Conservation (phyloP, 768 basidiomycete genomes). For the Pluteus cervinus region DNA sequence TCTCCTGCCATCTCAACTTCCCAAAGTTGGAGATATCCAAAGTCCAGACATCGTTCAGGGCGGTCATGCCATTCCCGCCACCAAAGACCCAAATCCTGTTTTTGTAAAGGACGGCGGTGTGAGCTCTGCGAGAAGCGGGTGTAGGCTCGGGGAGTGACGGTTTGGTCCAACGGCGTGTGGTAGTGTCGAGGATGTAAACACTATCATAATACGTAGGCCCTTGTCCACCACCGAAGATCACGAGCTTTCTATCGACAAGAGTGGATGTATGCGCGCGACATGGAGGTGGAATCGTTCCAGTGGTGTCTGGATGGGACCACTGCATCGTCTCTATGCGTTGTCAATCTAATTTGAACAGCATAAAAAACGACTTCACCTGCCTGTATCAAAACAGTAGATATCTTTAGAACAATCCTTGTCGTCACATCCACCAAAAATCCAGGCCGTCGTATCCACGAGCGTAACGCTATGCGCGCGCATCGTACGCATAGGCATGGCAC, state of each 20-base stretch:
- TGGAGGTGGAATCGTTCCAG: constrained; percentile 76
- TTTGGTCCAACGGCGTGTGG: constrained; percentile 57
- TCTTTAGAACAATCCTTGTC: constrained; percentile 70
- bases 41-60: constrained; percentile 87
- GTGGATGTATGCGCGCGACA: constrained; percentile 88
- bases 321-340: constrained; percentile 77
- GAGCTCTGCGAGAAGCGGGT: constrained; percentile 77
- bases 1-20: constrained; percentile 32
- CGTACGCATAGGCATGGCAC: constrained; percentile 54
- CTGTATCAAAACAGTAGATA: constrained; percentile 81
- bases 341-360: constrained; percentile 1
- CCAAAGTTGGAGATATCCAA: constrained; percentile 45
- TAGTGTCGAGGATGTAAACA: constrained; percentile 79
- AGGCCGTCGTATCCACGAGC: constrained; percentile 74
- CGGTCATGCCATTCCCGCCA: constrained; percentile 89
- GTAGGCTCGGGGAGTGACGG: constrained; percentile 35
- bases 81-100: constrained; percentile 83
- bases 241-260: constrained; percentile 70
- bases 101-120: constrained; percentile 73
- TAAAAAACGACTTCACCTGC: constrained; percentile 28
- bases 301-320: constrained; percentile 74
- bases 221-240: constrained; percentile 85
- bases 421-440: constrained; percentile 89
- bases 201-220: constrained; percentile 78
- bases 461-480: constrained; percentile 84